Evolutionary conservation across 83 land plant genomes (phyloP).

Genomic region (Picea engelmannii): DNA sequence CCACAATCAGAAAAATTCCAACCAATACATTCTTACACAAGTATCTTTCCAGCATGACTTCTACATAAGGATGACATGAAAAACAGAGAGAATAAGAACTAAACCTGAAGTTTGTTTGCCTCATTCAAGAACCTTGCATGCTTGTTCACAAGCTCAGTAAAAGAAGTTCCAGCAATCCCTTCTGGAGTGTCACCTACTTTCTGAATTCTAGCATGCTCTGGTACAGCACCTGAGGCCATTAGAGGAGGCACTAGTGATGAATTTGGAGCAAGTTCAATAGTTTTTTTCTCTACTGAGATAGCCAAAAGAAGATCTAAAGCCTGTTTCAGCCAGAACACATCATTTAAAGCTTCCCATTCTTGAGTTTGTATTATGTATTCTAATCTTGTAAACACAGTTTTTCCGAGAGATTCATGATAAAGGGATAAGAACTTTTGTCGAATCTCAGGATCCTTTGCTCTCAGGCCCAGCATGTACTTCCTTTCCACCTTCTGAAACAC

Average conservation of each 20-base stretch:
- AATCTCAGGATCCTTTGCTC: slow-evolving; percentile 93
- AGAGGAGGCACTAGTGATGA: slow-evolving; percentile 92
- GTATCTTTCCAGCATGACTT: not conserved
- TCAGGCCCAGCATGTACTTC: slow-evolving; percentile 88
- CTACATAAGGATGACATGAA: not conserved
- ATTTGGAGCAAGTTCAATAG: slow-evolving; percentile 98
- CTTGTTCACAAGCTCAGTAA: slow-evolving; percentile 75
- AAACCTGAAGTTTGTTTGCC: slow-evolving; percentile 93
- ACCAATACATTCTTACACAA: not conserved
- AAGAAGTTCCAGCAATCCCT: slow-evolving; percentile 61
- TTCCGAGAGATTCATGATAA: slow-evolving; percentile 96
- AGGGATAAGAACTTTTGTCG: slow-evolving; percentile 85
- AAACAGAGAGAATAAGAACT: not conserved
- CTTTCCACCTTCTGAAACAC: slow-evolving; percentile 94
- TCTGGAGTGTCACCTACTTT: slow-evolving; percentile 57
- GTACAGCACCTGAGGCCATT: slow-evolving; percentile 57
- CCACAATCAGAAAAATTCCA: not conserved
- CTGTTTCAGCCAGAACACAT: slow-evolving; percentile 98
- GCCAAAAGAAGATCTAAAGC: slow-evolving; percentile 94
- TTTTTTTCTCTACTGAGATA: slow-evolving; percentile 86
- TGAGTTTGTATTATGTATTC: slow-evolving; percentile 93
- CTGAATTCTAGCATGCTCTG: slow-evolving; percentile 69
- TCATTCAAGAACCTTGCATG: slow-evolving; percentile 90
- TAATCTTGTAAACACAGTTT: slow-evolving; percentile 81
- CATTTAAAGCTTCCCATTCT: slow-evolving; percentile 99